phyloP scores from a whole-genome alignment of 75 land plant species.

The Cupressus sempervirens region DNA sequence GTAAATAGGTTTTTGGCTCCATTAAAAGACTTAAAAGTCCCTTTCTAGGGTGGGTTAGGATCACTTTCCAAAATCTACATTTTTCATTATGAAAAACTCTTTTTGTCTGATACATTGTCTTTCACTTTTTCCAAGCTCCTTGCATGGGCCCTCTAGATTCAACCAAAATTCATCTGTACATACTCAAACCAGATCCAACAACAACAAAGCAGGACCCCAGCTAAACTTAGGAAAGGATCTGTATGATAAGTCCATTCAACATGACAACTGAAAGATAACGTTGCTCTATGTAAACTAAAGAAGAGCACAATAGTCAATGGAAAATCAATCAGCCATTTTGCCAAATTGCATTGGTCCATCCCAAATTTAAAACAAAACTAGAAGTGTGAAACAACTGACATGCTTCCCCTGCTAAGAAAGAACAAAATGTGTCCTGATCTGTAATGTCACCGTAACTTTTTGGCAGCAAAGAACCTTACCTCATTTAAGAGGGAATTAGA shows the following conservation, averaged over 20 bases:
- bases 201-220: no score
- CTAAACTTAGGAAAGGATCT: no score
- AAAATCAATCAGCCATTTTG: neutral
- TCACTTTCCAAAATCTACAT: no score
- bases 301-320: neutral
- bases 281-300: neutral
- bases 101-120: no score
- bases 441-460: neutral
- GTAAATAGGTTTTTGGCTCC: no score
- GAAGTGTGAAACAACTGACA: neutral
- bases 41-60: no score
- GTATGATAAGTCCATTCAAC: neutral
- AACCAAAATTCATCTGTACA: no score
- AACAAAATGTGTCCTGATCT: neutral
- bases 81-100: no score
- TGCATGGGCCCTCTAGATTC: no score
- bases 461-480: constrained; percentile 28
- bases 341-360: neutral
- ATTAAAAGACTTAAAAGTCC: no score
- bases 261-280: neutral
- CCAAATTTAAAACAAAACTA: neutral
- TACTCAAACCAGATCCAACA: no score
- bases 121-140: no score
- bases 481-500: constrained; percentile 85
- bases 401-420: neutral